phyloP scores from a whole-genome alignment of 2,329 filamentous ascomycete species.

The Xylaria sp. region DNA sequence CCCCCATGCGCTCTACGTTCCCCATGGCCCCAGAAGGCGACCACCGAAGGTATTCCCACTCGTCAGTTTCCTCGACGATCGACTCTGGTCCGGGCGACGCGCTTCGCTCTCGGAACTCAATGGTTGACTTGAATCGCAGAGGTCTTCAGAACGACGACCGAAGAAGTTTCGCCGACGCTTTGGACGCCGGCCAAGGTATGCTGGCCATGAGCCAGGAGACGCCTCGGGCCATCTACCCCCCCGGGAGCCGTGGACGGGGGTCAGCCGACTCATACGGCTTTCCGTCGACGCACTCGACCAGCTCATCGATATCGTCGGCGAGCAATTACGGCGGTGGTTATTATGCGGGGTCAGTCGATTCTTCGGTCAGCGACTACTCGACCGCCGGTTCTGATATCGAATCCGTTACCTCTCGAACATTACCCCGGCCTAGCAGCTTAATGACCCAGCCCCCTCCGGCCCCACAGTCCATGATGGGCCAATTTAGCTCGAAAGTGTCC shows the following conservation, averaged over 20 bases:
- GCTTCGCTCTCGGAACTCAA: slow-evolving; percentile 55
- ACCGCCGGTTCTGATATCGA: slow-evolving; percentile 87
- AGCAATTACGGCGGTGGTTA: slow-evolving; percentile 79
- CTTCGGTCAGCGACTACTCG: slow-evolving; percentile 89
- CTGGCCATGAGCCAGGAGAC: slow-evolving; percentile 95
- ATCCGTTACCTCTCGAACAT: slow-evolving; percentile 75
- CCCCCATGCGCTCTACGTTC: slow-evolving; percentile 62
- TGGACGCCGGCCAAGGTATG: slow-evolving; percentile 94
- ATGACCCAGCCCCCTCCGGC: slow-evolving; percentile 73
- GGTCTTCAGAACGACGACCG: slow-evolving; percentile 59
- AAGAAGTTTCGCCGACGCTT: slow-evolving; percentile 80
- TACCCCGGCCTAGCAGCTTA: slow-evolving; percentile 73
- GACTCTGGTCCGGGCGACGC: slow-evolving; percentile 43
- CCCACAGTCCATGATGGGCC: slow-evolving; percentile 96
- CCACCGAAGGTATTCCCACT: slow-evolving; percentile 74
- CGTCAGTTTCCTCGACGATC: slow-evolving; percentile 70
- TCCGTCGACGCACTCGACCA: slow-evolving; percentile 79
- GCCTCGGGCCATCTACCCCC: slow-evolving; percentile 84
- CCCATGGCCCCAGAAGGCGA: slow-evolving; percentile 61
- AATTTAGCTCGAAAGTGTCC: slow-evolving; percentile 95
- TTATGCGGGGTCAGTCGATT: slow-evolving; percentile 82
- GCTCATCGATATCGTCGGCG: slow-evolving; percentile 87
- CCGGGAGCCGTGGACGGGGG: slow-evolving; percentile 63
- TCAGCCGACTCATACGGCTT: slow-evolving; percentile 91
- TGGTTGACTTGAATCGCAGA: slow-evolving; percentile 68